phyloP scores from a whole-genome alignment of 805 yeast genomes.

The Kodamaea laetipori region DNA sequence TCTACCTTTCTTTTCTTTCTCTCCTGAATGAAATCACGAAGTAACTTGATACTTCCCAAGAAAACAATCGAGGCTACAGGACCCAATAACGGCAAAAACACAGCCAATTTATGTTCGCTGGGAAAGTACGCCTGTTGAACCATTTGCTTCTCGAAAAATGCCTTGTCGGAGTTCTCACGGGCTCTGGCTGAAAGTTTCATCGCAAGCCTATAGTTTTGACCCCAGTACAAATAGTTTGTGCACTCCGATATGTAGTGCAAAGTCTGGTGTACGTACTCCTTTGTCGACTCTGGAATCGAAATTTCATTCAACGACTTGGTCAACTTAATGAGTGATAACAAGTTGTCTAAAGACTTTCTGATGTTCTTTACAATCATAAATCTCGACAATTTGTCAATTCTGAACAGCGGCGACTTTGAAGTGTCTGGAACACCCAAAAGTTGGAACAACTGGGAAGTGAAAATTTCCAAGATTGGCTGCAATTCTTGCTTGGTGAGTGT shows the following conservation, averaged over 20 bases:
- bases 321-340: constrained; percentile 70
- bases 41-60: constrained; percentile 51
- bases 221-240: constrained; percentile 5
- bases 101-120: constrained; percentile 93
- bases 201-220: constrained; percentile 24
- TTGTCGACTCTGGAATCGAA: constrained; percentile 77
- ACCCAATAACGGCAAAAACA: constrained; percentile 86
- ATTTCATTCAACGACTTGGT: constrained; percentile 72
- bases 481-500: constrained; percentile 48
- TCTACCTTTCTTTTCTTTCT: constrained; percentile 19
- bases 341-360: constrained; percentile 62
- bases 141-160: constrained; percentile 94
- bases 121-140: constrained; percentile 94
- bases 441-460: constrained; percentile 73
- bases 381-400: constrained; percentile 69
- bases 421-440: constrained; percentile 66
- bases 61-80: constrained; percentile 71
- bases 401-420: constrained; percentile 60
- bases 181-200: constrained; percentile 54
- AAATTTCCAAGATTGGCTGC: constrained; percentile 60
- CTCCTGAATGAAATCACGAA: constrained; percentile 39
- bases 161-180: constrained; percentile 60
- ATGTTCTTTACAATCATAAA: constrained; percentile 59
- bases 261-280: constrained; percentile 55
- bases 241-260: constrained; percentile 35